These are phyloP conservation scores for Mallotus japonicus DNA, from an alignment of 441 rosid genomes.

Conservation along the genomic window DNA sequence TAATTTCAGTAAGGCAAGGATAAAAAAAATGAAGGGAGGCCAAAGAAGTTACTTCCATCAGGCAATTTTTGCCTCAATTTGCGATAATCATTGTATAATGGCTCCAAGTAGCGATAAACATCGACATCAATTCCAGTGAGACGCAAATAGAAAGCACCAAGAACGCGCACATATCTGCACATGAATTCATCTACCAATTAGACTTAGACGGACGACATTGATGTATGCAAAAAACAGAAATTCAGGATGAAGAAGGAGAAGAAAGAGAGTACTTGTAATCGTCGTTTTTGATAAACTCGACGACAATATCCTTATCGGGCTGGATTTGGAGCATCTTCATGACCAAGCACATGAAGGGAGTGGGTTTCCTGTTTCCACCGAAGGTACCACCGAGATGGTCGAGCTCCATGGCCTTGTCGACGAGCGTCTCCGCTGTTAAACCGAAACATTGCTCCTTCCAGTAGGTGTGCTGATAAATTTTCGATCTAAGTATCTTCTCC, in stretches of 20 bases:
- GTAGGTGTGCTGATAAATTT: constrained; percentile 84
- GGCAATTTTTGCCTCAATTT: constrained; percentile 59
- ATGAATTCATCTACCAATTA: not conserved
- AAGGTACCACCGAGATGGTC: constrained; percentile 83
- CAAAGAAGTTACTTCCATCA: constrained; percentile 61
- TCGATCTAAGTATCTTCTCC: constrained; percentile 78
- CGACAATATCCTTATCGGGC: constrained; percentile 92
- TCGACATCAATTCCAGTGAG: constrained; percentile 81
- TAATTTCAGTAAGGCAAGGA: too few relatives aligned
- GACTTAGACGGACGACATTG: too few relatives aligned
- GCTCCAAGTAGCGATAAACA: constrained; percentile 88
- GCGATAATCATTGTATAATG: constrained; percentile 82
- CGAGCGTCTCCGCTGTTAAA: constrained; percentile 88
- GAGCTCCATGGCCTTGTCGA: constrained; percentile 96
- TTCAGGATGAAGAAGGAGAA: not conserved
- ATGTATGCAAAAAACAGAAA: too few relatives aligned
- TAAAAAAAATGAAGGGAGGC: too few relatives aligned
- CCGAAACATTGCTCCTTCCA: constrained; percentile 99
- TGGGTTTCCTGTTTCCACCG: constrained; percentile 86
- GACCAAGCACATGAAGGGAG: constrained; percentile 85
- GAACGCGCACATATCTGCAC: constrained; percentile 75
- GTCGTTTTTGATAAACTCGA: constrained; percentile 89
- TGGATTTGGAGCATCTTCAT: constrained; percentile 97
- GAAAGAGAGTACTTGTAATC: constrained; percentile 65
- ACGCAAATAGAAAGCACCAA: constrained; percentile 86